Evolutionary conservation across 192 early-diverging fungal species (phyloP).

Genomic region (Coemansia biformis): DNA sequence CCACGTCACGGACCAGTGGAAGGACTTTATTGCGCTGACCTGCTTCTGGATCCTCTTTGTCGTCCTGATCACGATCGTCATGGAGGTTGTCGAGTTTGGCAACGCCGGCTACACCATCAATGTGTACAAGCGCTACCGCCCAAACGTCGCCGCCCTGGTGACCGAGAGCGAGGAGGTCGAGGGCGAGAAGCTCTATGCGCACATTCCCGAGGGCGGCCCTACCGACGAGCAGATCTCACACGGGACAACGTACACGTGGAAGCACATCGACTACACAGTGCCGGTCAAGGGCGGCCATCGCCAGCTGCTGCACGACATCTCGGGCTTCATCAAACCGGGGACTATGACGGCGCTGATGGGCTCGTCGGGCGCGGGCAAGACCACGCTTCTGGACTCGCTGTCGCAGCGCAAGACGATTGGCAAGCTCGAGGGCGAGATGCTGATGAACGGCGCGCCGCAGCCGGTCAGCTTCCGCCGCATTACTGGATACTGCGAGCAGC

Average conservation of each 20-base stretch:
- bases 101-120: slow-evolving; percentile 37
- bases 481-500: slow-evolving; percentile 81
- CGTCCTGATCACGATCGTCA: slow-evolving; percentile 29
- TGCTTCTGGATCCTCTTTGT: slow-evolving; percentile 38
- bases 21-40: slow-evolving; percentile 55
- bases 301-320: slow-evolving; percentile 59
- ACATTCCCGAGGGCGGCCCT: neutral
- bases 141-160: neutral
- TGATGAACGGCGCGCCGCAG: slow-evolving; percentile 58
- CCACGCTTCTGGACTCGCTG: slow-evolving; percentile 68
- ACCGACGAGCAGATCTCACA: slow-evolving; percentile 46
- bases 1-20: slow-evolving; percentile 53
- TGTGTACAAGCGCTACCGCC: slow-evolving; percentile 25
- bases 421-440: slow-evolving; percentile 59
- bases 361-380: slow-evolving; percentile 63
- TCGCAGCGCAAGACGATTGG: slow-evolving; percentile 73
- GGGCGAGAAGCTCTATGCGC: neutral
- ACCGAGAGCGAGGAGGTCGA: neutral
- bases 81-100: slow-evolving; percentile 54
- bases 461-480: slow-evolving; percentile 60
- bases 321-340: slow-evolving; percentile 70
- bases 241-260: slow-evolving; percentile 63
- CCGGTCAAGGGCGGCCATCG: slow-evolving; percentile 52
- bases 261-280: slow-evolving; percentile 56
- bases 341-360: slow-evolving; percentile 82